Percentiles rank a stretch among this genome's conserved stretches.
phyloP scores from a whole-genome alignment of 768 basidiomycete genomes.

The Pleurotus eryngii region DNA sequence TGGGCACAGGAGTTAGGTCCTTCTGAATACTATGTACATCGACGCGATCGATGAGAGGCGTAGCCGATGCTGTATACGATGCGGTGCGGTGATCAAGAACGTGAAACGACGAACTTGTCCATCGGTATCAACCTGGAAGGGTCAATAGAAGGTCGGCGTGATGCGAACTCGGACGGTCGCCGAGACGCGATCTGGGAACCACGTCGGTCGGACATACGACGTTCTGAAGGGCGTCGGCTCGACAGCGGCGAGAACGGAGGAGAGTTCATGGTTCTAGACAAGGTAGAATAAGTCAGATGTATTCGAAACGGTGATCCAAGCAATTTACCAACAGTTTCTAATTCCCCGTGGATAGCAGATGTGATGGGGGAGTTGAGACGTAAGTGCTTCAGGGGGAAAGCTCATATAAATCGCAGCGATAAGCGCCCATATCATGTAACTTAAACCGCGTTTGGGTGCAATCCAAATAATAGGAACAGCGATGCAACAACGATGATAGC shows the following conservation, averaged over 20 bases:
- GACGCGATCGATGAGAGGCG: constrained; percentile 12
- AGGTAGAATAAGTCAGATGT: no score
- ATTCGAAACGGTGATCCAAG: not conserved
- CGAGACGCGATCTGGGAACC: constrained; percentile 39
- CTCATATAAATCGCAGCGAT: not conserved
- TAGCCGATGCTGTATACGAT: not conserved
- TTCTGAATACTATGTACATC: not conserved
- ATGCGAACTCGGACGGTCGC: constrained; percentile 37
- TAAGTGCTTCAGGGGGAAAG: not conserved
- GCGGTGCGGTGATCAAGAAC: not conserved
- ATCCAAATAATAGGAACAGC: no score
- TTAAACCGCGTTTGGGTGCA: not conserved
- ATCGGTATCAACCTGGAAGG: constrained; percentile 73
- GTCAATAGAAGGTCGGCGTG: constrained; percentile 73
- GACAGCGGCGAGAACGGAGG: constrained; percentile 19
- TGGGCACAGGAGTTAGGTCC: not conserved
- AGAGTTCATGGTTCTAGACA: constrained; percentile 5
- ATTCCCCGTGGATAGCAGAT: not conserved
- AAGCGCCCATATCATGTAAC: constrained; percentile 5
- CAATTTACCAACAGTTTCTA: not conserved
- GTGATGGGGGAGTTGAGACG: constrained; percentile 9
- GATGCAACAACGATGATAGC: not conserved
- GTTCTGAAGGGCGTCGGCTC: constrained; percentile 44
- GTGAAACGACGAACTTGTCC: constrained; percentile 57
- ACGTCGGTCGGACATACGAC: constrained; percentile 42